Evolutionary conservation across 78 protist species (phyloP), one percentile per base, ranked within the genome.

Genomic region (Dictyostelium capitatum): DNA sequence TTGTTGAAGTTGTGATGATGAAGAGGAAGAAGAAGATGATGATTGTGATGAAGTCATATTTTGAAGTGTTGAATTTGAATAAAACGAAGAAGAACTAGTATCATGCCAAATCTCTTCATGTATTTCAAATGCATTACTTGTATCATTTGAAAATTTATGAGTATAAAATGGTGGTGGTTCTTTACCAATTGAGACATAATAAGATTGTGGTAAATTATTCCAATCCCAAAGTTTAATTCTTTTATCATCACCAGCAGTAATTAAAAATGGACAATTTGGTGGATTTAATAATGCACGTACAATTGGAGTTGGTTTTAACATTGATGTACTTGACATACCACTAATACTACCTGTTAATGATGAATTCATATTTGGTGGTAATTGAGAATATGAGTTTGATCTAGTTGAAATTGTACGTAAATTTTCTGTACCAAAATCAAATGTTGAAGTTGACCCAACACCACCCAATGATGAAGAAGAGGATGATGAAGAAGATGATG

Each of bases 161-260:
- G 84, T 53, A 30, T 37, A 75, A 20, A 70, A 72, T 37, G 79
- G 82, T 23, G 83, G 90, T 50, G 89, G 81, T 48, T 82, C 95
- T 51, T 79, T 82, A 3, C 89, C 95, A 3, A 12, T 53, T 6
- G 95, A 90, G 4, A 90, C 73, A 32, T 90, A 82, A 53, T 79
- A 90, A 10, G 81, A 78, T 11, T 77, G 54, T 6, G 43, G 25
- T 9, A 67, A 46, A 28, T 83, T 79, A 20, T 73, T 70, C 54
- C 83, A 54, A n/a, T 80, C 89, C 89, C 90, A 93, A 37, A 69
- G 80, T 69, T 87, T 83, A 10, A 93, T 93, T 51, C 89, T 64
- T 43, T 93, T 93, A 72, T 84, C 96, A 77, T 83, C 91, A 23
- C 94, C 91, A 11, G 90, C 96, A 11, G 96, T 93, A 6, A 93